Evolutionary conservation across 2,329 filamentous ascomycete species (phyloP), one percentile per base, ranked within the genome.

Genomic region (Parastagonospora avenae): DNA sequence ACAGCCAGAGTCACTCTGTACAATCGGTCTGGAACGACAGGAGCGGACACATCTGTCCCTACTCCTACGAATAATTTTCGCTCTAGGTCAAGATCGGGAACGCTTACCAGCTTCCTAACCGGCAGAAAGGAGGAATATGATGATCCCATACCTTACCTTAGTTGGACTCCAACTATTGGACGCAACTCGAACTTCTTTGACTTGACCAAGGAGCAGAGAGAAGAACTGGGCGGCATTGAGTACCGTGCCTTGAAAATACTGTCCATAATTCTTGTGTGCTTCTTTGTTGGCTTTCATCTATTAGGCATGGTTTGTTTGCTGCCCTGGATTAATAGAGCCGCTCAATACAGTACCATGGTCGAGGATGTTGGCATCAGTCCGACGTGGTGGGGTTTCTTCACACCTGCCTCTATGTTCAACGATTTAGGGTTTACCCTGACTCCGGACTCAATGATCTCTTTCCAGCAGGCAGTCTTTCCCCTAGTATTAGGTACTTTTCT

Each of bases 221-320:
- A 99, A 69, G 94, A 99, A 73, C 78, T 99, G 2, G 94, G 94
- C 9, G 94, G 94, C 15, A 96, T 99, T 57, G 94, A 99, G 72
- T 99, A 99, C 68, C 88, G 94, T 5, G 90, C 93, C 0, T 73
- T 99, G 54, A 95, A 96, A 72, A 91, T 91, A 2, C 77, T 99
- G 41, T 90, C 90, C 1, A 70, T 91, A 24, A 86, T 97, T 27
- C 78, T 97, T 15, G 81, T 89, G 2, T 69, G 68, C 7, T 99
- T 97, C 74, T 97, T 89, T 67, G 84, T 91, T 68, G 87, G 88
- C 0, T 97, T 96, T 63, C 90, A 92, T 64, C 63, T 92, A 2
- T 78, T 97, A 2, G 91, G 88, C 0, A 76, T 95, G 32, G 70
- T 91, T 27, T 87, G 85, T 60, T 74, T 97, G 10, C 68, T 91